These are phyloP conservation scores for Candida krabiensis DNA, from an alignment of 805 yeast species.

Conservation along the genomic window DNA sequence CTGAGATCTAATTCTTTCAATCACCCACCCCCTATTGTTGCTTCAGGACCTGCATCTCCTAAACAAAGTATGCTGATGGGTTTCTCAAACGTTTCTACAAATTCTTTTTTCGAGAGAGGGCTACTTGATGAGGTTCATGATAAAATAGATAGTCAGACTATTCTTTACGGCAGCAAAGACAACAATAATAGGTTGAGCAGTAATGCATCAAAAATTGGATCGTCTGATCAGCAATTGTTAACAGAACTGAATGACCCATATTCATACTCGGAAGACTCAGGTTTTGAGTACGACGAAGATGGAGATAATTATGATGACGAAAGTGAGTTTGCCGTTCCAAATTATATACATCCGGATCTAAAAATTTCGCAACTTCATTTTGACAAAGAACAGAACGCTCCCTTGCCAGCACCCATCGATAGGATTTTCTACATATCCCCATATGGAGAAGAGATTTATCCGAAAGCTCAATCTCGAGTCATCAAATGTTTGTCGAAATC, in stretches of 20 bases:
- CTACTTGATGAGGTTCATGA: neutral
- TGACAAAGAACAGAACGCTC: constrained; percentile 55
- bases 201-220: constrained; percentile 3
- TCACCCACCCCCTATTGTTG: constrained; percentile 23
- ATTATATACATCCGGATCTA: constrained; percentile 77
- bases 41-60: constrained; percentile 11
- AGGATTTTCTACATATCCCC: constrained; percentile 81
- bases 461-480: constrained; percentile 67
- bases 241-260: neutral
- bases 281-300: constrained; percentile 4
- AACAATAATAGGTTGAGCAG: neutral
- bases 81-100: neutral
- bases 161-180: neutral
- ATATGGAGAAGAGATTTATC: constrained; percentile 83
- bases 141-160: neutral
- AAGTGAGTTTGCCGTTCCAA: constrained; percentile 61
- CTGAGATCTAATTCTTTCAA: constrained; percentile 18
- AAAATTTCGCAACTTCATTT: constrained; percentile 74
- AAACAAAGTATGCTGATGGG: neutral
- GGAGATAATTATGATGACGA: constrained; percentile 30
- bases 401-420: constrained; percentile 72
- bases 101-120: neutral
- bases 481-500: constrained; percentile 48
- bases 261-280: constrained; percentile 5
- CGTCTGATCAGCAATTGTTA: neutral